Percentiles rank a stretch among this genome's conserved stretches.
phyloP scores from a whole-genome alignment of 805 yeast genomes.

The Lipomyces yamanashiensis region DNA sequence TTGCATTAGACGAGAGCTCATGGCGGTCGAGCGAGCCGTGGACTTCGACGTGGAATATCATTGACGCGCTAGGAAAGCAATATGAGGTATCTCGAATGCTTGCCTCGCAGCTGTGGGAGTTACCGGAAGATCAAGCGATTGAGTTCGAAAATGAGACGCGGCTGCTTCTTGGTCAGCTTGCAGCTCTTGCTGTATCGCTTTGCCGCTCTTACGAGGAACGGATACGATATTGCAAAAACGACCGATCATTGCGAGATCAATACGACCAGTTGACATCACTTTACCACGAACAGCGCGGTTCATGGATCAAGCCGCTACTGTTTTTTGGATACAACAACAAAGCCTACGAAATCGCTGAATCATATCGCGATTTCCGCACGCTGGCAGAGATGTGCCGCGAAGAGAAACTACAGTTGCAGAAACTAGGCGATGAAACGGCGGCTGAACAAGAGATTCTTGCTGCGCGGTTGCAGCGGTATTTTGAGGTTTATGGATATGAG shows the following conservation, averaged over 20 bases:
- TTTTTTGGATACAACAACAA: conserved; percentile 55
- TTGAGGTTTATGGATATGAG: conserved; percentile 64
- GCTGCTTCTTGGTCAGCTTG: conserved; percentile 41
- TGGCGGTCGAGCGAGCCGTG: conserved; percentile 39
- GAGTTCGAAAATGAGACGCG: conserved; percentile 24
- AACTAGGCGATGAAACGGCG: conserved; percentile 6
- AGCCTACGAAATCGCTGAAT: conserved; percentile 67
- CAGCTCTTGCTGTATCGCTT: conserved; percentile 49
- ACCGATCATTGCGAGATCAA: conserved; percentile 11
- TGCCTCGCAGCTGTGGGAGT: conserved; percentile 30
- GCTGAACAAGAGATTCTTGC: conserved; percentile 24
- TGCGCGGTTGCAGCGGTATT: conserved; percentile 48
- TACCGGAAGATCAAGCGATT: conserved; percentile 18
- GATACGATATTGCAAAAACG: conserved; percentile 26
- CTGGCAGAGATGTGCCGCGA: conserved; percentile 54
- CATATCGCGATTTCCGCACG: conserved; percentile 66
- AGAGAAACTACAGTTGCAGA: conserved; percentile 21
- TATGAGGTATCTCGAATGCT: conserved; percentile 34
- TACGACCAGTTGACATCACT: conserved; percentile 25
- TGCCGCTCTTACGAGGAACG: conserved; percentile 46
- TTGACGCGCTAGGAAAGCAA: conserved; percentile 38
- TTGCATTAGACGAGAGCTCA: conserved; percentile 25
- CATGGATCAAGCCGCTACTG: conserved; percentile 67
- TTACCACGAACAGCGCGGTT: conserved; percentile 44
- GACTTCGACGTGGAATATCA: conserved; percentile 40